phyloP scores from a whole-genome alignment of 306 rosid genomes.

The Castanospermum australe region DNA sequence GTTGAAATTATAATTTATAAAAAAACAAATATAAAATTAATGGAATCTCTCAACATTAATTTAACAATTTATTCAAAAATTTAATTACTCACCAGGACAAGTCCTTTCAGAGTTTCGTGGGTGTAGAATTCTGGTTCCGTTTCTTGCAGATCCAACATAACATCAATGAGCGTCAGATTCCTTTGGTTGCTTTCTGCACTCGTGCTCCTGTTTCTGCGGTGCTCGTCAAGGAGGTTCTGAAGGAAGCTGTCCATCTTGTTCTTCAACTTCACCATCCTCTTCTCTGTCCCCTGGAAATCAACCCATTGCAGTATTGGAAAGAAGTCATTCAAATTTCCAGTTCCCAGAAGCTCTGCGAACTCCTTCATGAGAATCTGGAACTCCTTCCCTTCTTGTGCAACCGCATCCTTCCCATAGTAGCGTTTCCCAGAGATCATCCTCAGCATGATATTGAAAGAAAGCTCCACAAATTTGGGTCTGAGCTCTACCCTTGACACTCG shows the following conservation, averaged over 20 bases:
- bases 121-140: slow-evolving; percentile 9
- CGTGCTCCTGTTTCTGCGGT: neutral
- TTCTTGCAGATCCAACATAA: slow-evolving; percentile 20
- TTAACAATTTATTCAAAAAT: neutral
- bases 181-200: neutral
- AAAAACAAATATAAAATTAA: too few species aligned
- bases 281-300: slow-evolving; percentile 15
- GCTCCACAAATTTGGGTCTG: neutral
- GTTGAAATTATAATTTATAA: too few species aligned
- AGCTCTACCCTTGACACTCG: neutral
- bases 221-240: slow-evolving; percentile 26
- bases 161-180: slow-evolving; percentile 13
- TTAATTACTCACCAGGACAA: slow-evolving; percentile 19
- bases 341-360: neutral
- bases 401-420: slow-evolving; percentile 11
- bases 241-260: slow-evolving; percentile 1
- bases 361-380: neutral
- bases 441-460: slow-evolving; percentile 19
- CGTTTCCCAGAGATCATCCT: slow-evolving; percentile 26
- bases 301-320: slow-evolving; percentile 21
- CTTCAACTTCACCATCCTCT: slow-evolving; percentile 18
- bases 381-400: neutral
- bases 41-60: too few species aligned
- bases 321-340: slow-evolving; percentile 12
- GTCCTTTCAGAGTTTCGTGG: slow-evolving; percentile 31